Evolutionary conservation across 352 stramenopile species (phyloP).

Genomic region (Phytopythium helicoides): DNA sequence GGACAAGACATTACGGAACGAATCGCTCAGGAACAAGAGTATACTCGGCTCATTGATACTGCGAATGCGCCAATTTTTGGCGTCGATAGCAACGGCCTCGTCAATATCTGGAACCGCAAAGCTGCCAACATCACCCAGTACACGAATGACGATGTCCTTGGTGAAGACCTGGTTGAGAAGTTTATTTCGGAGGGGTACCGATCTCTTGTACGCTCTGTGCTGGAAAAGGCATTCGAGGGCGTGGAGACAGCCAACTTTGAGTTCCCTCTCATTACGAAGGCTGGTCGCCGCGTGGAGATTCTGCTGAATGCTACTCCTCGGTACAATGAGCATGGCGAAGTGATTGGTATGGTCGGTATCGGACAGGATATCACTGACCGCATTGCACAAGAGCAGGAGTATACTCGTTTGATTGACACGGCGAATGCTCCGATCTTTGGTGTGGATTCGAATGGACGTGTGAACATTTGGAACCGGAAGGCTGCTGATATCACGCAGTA

Average conservation of each 20-base stretch:
- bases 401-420: slow-evolving; percentile 70
- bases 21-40: slow-evolving; percentile 72
- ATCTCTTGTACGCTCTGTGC: slow-evolving; percentile 27
- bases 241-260: slow-evolving; percentile 68
- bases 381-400: slow-evolving; percentile 67
- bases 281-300: slow-evolving; percentile 43
- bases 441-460: slow-evolving; percentile 20
- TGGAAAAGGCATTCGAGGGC: slow-evolving; percentile 40
- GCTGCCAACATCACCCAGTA: slow-evolving; percentile 80
- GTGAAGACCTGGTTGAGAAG: slow-evolving; percentile 44
- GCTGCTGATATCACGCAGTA: slow-evolving; percentile 69
- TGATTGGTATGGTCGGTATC: slow-evolving; percentile 71
- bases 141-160: slow-evolving; percentile 30
- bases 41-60: slow-evolving; percentile 67
- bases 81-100: slow-evolving; percentile 63
- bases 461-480: slow-evolving; percentile 73
- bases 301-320: slow-evolving; percentile 68
- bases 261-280: slow-evolving; percentile 69
- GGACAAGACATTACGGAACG: slow-evolving; percentile 83
- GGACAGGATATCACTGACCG: slow-evolving; percentile 67
- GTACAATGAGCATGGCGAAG: slow-evolving; percentile 54
- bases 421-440: slow-evolving; percentile 87
- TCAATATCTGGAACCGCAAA: slow-evolving; percentile 77
- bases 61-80: slow-evolving; percentile 75
- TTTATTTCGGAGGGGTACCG: slow-evolving; percentile 63